phyloP scores from a whole-genome alignment of 495 filamentous ascomycete species.

The Aspergillus incahuasiensis region DNA sequence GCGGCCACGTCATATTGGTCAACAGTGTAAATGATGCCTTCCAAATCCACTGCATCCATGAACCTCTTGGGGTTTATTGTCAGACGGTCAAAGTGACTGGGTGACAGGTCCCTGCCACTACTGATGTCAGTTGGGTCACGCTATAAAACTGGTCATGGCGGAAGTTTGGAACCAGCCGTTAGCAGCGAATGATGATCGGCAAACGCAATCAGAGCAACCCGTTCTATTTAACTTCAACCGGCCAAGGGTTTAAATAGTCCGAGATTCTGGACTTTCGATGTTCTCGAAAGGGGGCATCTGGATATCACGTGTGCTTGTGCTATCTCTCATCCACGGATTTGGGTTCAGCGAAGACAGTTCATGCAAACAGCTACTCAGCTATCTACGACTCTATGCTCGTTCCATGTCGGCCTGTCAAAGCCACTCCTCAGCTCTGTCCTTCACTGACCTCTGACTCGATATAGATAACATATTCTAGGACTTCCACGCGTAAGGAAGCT shows the following conservation, averaged over 20 bases:
- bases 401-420: too few species aligned
- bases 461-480: too few species aligned
- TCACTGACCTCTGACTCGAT: too few species aligned
- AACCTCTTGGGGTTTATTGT: not conserved
- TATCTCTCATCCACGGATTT: too few species aligned
- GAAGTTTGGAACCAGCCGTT: not conserved
- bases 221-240: not conserved
- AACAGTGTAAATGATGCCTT: conserved; percentile 10
- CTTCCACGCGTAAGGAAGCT: too few species aligned
- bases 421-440: too few species aligned
- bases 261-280: not conserved
- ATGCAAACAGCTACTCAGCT: too few species aligned
- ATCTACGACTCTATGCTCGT: too few species aligned
- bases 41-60: not conserved
- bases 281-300: not conserved
- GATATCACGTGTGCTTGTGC: not conserved
- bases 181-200: conserved; percentile 7
- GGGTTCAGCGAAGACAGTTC: too few species aligned
- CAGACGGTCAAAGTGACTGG: not conserved
- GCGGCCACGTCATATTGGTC: conserved; percentile 3
- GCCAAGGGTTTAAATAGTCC: not conserved
- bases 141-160: not conserved
- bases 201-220: not conserved
- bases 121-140: not conserved
- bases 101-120: not conserved